Base-by-base conservation (phyloP, 179 eudicot species). In the Gypsophila paniculata region DNA sequence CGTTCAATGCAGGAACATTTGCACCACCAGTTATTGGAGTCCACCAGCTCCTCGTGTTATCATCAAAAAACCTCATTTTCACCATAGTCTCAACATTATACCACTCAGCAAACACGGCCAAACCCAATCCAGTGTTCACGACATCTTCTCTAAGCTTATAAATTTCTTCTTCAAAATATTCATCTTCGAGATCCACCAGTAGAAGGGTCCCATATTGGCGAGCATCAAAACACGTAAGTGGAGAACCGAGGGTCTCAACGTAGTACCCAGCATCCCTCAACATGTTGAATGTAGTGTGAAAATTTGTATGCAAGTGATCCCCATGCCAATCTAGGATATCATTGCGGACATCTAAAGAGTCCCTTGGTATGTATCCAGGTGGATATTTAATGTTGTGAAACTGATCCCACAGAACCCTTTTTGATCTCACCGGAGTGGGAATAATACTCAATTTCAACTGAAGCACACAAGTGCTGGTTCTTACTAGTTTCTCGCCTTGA, bases 251-350 rank as follows among this genome's bases (percentile, higher is more conserved):
- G n/a, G 84, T 88, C 81, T 94, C 99, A 72, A 94, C 81, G 75
- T 82, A 91, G 70, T 89, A 94, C 53, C 97, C 99, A 32, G 96
- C 91, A 85, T 94, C 97, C 74, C 92, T 86, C 49, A 94, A 74
- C 96, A 88, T 94, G 78, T 94, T 91, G 79, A 82, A 94, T 97
- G 92, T 89, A 48, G 89, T 87, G 73, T 94, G 99, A 71, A 87
- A 94, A 76, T 94, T 94, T 54, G 99, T 94, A 72, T 94, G 99
- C 60, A 87, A 81, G 81, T 94, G 99, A 82, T 94, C 99, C 64
- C 99, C 99, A 79, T 94, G 99, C 99, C 99, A 94, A 77, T 94
- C 99, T 23, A 94, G 91, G 63, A 94, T 94, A 85, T 94, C 99
- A 76, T 90, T 90, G 65, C 97, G 88, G 68, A 94, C 99, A 86